Evolutionary conservation across 2,329 filamentous ascomycete genomes (phyloP).

Genomic region (Pseudocercospora macadamiae): DNA sequence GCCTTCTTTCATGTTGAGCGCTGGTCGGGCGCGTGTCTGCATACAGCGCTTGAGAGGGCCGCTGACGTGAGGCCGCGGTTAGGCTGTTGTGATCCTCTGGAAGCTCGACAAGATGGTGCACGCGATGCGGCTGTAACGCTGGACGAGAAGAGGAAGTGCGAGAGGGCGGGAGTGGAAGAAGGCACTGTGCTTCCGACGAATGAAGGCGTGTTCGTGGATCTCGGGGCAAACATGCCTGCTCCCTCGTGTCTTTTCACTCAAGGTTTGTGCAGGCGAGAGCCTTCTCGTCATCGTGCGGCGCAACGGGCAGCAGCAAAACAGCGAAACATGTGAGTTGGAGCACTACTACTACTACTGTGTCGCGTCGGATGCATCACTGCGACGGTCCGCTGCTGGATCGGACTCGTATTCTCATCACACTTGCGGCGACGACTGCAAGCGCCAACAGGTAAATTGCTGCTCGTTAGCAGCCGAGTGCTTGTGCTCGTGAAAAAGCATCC

Average conservation of each 20-base stretch:
- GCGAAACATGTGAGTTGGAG: background rate
- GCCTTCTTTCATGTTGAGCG: background rate
- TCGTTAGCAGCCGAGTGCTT: too few species aligned
- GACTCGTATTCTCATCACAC: too few species aligned
- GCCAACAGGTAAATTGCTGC: too few species aligned
- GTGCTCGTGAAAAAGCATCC: too few species aligned
- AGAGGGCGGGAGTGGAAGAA: background rate
- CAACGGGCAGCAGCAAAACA: background rate
- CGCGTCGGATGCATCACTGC: background rate
- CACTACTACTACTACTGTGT: background rate
- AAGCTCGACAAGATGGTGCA: background rate
- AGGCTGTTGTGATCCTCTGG: background rate
- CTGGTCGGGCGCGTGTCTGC: background rate
- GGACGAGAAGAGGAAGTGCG: background rate
- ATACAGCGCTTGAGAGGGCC: background rate
- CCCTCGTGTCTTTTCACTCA: slow-evolving; percentile 2
- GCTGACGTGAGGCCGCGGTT: slow-evolving; percentile 3
- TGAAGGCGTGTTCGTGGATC: background rate
- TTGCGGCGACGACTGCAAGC: too few species aligned
- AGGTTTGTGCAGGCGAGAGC: slow-evolving; percentile 1
- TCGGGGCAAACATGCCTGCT: background rate
- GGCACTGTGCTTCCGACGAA: background rate
- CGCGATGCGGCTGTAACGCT: background rate
- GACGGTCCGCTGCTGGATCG: too few species aligned
- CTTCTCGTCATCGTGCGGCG: background rate